Percentiles rank a stretch among this genome's conserved stretches.
phyloP scores from a whole-genome alignment of 2,329 filamentous ascomycete genomes.

The Alternaria sp. region DNA sequence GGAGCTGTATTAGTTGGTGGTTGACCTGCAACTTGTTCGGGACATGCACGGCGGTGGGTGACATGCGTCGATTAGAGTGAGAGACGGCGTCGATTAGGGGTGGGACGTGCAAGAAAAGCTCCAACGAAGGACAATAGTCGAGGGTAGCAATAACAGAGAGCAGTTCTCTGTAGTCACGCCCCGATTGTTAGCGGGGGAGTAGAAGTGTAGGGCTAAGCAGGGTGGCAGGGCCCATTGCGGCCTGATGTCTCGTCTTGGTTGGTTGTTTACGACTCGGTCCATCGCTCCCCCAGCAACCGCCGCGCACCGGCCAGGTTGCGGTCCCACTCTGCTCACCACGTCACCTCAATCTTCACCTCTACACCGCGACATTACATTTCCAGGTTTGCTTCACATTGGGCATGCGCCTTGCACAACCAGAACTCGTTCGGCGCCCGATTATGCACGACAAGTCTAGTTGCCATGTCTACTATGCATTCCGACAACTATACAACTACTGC shows the following conservation, averaged over 20 bases:
- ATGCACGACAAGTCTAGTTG: background rate
- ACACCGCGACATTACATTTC: slow-evolving; percentile 8
- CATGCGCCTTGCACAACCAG: background rate
- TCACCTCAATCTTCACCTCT: slow-evolving; percentile 24
- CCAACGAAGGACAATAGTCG: slow-evolving; percentile 18
- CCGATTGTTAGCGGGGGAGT: slow-evolving; percentile 29
- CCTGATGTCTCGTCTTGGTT: slow-evolving; percentile 27
- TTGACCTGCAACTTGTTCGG: slow-evolving; percentile 33
- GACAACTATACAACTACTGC: slow-evolving; percentile 3
- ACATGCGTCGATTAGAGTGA: slow-evolving; percentile 30
- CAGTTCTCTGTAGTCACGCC: slow-evolving; percentile 18
- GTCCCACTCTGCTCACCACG: slow-evolving; percentile 26
- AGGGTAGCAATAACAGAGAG: slow-evolving; percentile 23
- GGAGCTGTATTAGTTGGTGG: slow-evolving; percentile 13
- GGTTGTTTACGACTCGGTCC: slow-evolving; percentile 30
- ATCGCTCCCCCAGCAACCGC: slow-evolving; percentile 32
- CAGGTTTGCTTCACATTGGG: slow-evolving; percentile 1
- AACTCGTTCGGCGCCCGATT: background rate
- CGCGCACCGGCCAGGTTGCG: slow-evolving; percentile 12
- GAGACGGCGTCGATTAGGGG: slow-evolving; percentile 12
- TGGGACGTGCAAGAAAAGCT: slow-evolving; percentile 9
- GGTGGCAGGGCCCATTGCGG: slow-evolving; percentile 28
- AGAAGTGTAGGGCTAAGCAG: slow-evolving; percentile 25
- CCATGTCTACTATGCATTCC: background rate
- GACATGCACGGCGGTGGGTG: slow-evolving; percentile 20